Evolutionary conservation across 2,329 filamentous ascomycete species (phyloP).

Genomic region (Xylaria sp.): DNA sequence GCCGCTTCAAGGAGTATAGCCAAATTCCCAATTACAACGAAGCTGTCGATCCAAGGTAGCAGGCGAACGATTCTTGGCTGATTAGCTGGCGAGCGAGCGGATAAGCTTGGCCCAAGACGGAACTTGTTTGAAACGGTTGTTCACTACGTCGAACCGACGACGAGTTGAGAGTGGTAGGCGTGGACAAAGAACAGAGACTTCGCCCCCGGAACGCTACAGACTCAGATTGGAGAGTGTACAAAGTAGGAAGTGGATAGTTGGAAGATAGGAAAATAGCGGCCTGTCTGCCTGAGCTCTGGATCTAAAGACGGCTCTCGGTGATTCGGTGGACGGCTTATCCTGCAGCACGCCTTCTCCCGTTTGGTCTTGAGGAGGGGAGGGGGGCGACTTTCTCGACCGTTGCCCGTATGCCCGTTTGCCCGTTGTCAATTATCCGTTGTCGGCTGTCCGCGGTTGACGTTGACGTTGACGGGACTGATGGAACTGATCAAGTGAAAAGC

Average conservation of each 20-base stretch:
- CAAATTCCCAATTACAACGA: constrained; percentile 13
- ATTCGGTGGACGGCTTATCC: constrained; percentile 29
- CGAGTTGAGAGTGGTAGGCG: constrained; percentile 10
- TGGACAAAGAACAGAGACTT: constrained; percentile 31
- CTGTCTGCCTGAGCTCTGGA: constrained; percentile 38
- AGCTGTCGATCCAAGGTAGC: not conserved
- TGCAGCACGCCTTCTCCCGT: constrained; percentile 17
- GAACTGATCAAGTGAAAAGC: not conserved
- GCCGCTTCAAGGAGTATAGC: constrained; percentile 26
- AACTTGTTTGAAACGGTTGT: constrained; percentile 5
- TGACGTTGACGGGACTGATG: too few relatives aligned
- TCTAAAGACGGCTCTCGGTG: constrained; percentile 26
- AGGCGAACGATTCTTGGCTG: constrained; percentile 15
- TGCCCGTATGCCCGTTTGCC: too few relatives aligned
- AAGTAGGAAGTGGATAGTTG: constrained; percentile 28
- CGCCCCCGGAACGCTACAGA: constrained; percentile 37
- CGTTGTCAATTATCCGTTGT: constrained; percentile 4
- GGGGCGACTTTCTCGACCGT: constrained; percentile 21
- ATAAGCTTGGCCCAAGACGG: constrained; percentile 7
- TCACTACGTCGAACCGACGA: constrained; percentile 19
- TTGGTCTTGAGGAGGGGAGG: constrained; percentile 18
- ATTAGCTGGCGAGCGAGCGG: not conserved
- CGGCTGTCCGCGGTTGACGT: constrained; percentile 12
- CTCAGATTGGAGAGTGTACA: constrained; percentile 35
- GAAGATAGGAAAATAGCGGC: constrained; percentile 39